Percentiles rank a stretch among this genome's conserved stretches.
phyloP scores from a whole-genome alignment of 257 asterid species.

The Ajuga chamaepitys region DNA sequence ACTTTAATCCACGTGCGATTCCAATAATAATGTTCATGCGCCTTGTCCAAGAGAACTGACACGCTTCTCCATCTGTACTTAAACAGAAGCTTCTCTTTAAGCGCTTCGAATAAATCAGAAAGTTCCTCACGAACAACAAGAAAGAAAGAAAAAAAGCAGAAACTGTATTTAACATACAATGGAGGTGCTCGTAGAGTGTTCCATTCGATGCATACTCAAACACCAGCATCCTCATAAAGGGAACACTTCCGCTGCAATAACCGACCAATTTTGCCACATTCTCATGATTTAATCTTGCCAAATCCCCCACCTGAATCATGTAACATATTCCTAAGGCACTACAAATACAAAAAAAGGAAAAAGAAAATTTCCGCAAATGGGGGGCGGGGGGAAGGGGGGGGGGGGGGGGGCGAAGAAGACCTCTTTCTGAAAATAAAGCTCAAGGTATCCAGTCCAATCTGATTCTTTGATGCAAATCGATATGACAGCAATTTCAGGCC shows the following conservation, averaged over 20 bases:
- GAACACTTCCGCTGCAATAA: slow-evolving; percentile 63
- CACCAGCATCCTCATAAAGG: slow-evolving; percentile 85
- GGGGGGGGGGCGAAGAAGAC: too few species aligned
- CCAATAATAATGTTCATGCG: slow-evolving; percentile 76
- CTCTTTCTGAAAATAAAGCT: slow-evolving; percentile 88
- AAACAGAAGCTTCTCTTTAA: slow-evolving; percentile 1
- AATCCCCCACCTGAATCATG: slow-evolving; percentile 60
- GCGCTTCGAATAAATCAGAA: neutral
- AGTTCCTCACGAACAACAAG: neutral
- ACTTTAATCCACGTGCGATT: slow-evolving; percentile 66
- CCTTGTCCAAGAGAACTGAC: slow-evolving; percentile 80
- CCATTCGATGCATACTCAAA: slow-evolving; percentile 94
- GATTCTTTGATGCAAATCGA: slow-evolving; percentile 74
- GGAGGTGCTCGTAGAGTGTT: slow-evolving; percentile 82
- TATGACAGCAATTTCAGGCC: slow-evolving; percentile 78
- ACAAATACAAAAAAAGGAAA: neutral
- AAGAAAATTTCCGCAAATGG: neutral
- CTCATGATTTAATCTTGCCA: slow-evolving; percentile 76
- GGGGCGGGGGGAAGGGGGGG: too few species aligned
- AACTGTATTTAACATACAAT: slow-evolving; percentile 38
- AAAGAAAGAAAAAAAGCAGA: neutral
- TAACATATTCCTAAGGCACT: slow-evolving; percentile 1
- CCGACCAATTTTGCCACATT: slow-evolving; percentile 77
- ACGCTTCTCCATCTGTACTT: slow-evolving; percentile 69
- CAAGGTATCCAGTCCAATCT: slow-evolving; percentile 68